Evolutionary conservation across 164 flowering plant species (phyloP), one percentile per base, ranked within the genome.

Genomic region (Umbellularia californica): DNA sequence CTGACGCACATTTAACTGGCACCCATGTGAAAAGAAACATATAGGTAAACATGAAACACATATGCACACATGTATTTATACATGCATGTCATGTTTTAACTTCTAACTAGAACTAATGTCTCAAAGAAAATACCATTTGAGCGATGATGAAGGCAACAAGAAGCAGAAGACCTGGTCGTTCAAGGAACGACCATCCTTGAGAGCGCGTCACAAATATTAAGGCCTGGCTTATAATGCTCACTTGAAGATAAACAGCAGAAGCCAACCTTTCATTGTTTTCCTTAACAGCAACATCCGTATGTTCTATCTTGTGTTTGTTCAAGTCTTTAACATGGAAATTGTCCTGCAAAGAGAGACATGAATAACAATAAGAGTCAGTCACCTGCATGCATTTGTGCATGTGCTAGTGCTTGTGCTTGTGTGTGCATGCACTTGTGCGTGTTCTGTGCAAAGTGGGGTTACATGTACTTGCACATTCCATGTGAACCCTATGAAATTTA

Each of bases 191-290:
- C 94, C 90, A 88, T 14, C 92, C 78, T 71, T 85, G 76, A 11
- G 92, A 88, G 41, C 94, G 88, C n/a, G 92, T 88, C 19, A 90
- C 94, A 69, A 90, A 90, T 64, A 90, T 90, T 25, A 90, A 75
- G 28, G 90, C 92, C 81, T 90, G 94, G 75, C 92, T 90, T 58
- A 90, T 84, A 65, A 80, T 85, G 82, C 94, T 90, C 22, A 90
- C 88, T 90, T 90, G 94, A 68, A 90, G 92, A 74, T 87, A 88
- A 12, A 88, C 81, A 73, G 90, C 92, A 66, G 92, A 84, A 24
- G 85, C 85, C 62, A 89, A 22, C 79, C 22, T 73, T 71, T 63
- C 76, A 2, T 79, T 79, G 3, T 79, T 75, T 1, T 12, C 35
- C 15, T 64, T 69, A 11, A 72, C 64, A 1, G 24, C 3, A 3